These are phyloP conservation scores for Ophiocordyceps unilateralis DNA, from an alignment of 2,329 filamentous ascomycete species.

Conservation along the genomic window DNA sequence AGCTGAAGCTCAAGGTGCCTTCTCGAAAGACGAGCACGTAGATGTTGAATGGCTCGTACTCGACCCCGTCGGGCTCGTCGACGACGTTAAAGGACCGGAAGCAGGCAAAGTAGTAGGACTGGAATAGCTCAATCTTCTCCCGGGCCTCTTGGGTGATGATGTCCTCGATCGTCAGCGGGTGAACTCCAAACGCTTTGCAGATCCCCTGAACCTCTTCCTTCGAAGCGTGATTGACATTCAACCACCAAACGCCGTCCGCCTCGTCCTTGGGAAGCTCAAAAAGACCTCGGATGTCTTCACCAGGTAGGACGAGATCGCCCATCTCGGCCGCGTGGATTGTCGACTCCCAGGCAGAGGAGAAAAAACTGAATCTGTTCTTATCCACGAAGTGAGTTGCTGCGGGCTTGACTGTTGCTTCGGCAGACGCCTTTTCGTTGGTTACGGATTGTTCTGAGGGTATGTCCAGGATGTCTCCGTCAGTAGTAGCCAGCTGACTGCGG, in stretches of 20 bases:
- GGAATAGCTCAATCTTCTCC: constrained; percentile 96
- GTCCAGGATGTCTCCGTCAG: constrained; percentile 40
- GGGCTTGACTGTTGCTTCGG: constrained; percentile 19
- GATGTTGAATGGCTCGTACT: constrained; percentile 87
- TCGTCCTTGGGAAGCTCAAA: constrained; percentile 52
- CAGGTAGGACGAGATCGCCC: constrained; percentile 73
- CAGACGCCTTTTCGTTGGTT: constrained; percentile 27
- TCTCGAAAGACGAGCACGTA: constrained; percentile 96
- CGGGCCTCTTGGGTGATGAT: constrained; percentile 89
- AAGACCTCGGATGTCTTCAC: constrained; percentile 75
- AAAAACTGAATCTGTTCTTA: constrained; percentile 83
- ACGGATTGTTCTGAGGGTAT: constrained; percentile 28
- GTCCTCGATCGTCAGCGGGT: constrained; percentile 90
- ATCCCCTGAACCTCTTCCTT: constrained; percentile 77
- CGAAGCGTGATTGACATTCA: constrained; percentile 81
- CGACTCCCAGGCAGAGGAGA: constrained; percentile 85
- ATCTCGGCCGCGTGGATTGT: constrained; percentile 84
- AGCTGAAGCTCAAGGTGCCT: constrained; percentile 88
- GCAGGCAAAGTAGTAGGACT: constrained; percentile 94
- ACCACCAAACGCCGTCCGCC: constrained; percentile 85
- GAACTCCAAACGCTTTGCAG: constrained; percentile 87
- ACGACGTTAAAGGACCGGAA: constrained; percentile 83
- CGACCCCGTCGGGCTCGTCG: constrained; percentile 60
- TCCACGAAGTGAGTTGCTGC: constrained; percentile 28
- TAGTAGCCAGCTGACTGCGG: constrained; percentile 24